Evolutionary conservation across 169 alveolate species (phyloP).

Genomic region (Eimeria tenella): DNA sequence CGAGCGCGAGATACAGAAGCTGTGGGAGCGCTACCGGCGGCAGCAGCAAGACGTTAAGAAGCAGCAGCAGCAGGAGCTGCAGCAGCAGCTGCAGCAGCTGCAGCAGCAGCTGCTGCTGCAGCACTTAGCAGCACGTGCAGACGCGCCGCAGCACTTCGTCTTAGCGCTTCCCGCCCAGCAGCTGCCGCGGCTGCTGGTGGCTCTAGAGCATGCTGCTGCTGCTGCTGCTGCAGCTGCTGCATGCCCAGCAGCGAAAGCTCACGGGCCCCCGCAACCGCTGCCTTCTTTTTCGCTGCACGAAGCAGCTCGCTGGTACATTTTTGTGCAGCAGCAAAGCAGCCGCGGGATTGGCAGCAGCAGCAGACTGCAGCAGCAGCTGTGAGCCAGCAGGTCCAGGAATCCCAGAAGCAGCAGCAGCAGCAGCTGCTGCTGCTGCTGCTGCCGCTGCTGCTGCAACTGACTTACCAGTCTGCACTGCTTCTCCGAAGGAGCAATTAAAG

Average conservation of each 20-base stretch:
- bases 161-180: not conserved
- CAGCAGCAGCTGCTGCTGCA: not conserved
- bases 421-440: slow-evolving; percentile 6
- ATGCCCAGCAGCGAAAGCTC: not conserved
- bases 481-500: not conserved
- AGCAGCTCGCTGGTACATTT: slow-evolving; percentile 39
- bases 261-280: not conserved
- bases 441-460: not conserved
- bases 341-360: not conserved
- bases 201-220: slow-evolving; percentile 4
- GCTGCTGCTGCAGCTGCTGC: slow-evolving; percentile 59
- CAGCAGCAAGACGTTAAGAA: not conserved
- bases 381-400: not conserved
- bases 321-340: slow-evolving; percentile 24
- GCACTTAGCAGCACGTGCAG: not conserved
- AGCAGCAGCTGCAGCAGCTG: slow-evolving; percentile 30
- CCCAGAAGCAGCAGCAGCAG: not conserved
- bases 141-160: not conserved
- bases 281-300: slow-evolving; percentile 26
- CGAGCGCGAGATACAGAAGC: not conserved
- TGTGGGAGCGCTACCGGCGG: not conserved
- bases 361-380: slow-evolving; percentile 14
- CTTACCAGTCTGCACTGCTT: not conserved
- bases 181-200: slow-evolving; percentile 16
- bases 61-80: slow-evolving; percentile 3